A percentile compares a stretch with the other conserved stretches of the same genome.
Evolutionary conservation across 2,329 filamentous ascomycete species (phyloP).

Genomic region (Fusarium temperatum): DNA sequence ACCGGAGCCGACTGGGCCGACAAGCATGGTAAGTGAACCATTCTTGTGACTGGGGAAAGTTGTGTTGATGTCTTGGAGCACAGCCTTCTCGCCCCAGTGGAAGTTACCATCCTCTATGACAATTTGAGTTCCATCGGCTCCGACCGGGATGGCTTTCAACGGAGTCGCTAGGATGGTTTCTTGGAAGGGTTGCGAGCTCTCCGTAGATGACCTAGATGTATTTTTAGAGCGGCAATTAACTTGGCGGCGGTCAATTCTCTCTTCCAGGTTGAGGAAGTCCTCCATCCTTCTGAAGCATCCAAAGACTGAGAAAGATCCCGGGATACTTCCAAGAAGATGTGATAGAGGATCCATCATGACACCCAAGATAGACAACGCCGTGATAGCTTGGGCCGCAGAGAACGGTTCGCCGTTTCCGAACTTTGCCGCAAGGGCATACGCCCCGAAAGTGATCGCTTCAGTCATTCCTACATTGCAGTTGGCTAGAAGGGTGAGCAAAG

Average conservation of each 20-base stretch:
- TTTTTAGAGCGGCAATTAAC: conserved; percentile 2
- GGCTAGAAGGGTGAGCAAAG: conserved; percentile 13
- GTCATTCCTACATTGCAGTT: conserved; percentile 42
- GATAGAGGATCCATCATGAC: conserved; percentile 44
- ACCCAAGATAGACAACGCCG: conserved; percentile 43
- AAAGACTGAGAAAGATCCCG: conserved; percentile 39
- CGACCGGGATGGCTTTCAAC: not conserved
- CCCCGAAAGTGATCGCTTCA: conserved; percentile 45
- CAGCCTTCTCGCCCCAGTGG: conserved; percentile 40
- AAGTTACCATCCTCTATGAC: conserved; percentile 39
- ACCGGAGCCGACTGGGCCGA: conserved; percentile 46
- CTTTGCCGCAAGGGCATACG: conserved; percentile 44
- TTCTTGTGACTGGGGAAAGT: conserved; percentile 26
- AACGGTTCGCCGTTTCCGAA: conserved; percentile 38
- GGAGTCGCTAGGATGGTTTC: conserved; percentile 18
- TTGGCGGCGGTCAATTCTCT: conserved; percentile 37
- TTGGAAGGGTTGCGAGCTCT: not conserved
- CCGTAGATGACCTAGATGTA: not conserved
- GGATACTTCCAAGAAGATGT: conserved; percentile 39
- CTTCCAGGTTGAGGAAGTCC: conserved; percentile 41
- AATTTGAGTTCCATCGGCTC: conserved; percentile 10
- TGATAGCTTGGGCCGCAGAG: conserved; percentile 45
- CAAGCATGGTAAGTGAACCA: conserved; percentile 43
- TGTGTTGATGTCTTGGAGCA: conserved; percentile 39
- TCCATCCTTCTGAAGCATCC: conserved; percentile 46